Conservation (phyloP, 257 asterid species). For the Petunia secreta region DNA sequence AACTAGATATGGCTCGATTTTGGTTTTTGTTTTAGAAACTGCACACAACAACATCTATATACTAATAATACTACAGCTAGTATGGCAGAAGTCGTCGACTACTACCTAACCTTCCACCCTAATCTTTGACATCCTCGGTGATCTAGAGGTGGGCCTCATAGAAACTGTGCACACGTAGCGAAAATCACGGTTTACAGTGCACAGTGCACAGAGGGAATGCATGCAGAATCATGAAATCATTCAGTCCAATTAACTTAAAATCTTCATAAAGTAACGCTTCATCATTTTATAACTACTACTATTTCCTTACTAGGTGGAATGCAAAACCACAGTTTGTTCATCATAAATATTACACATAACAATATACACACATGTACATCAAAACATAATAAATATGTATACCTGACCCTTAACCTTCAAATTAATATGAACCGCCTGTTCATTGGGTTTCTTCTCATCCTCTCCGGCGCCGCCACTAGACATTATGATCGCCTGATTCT, state of each 20-base stretch:
- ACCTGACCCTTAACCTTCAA: constrained; percentile 50
- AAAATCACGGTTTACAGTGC: not conserved
- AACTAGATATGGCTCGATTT: not conserved
- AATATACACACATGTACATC: not conserved
- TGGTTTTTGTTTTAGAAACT: not conserved
- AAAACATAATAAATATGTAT: not conserved
- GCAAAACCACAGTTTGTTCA: not conserved
- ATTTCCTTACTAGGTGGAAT: not conserved
- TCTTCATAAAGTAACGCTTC: not conserved
- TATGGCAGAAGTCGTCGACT: too few relatives aligned
- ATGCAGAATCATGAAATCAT: not conserved
- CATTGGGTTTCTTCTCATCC: constrained; percentile 43
- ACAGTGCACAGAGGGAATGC: not conserved
- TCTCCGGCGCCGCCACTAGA: constrained; percentile 36
- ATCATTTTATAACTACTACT: not conserved
- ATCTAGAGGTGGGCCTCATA: too few relatives aligned
- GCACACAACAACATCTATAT: not conserved
- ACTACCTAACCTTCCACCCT: too few relatives aligned
- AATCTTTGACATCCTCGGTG: too few relatives aligned
- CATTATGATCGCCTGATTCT: not conserved
- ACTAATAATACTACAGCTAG: too few relatives aligned
- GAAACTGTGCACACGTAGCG: not conserved
- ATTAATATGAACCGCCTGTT: constrained; percentile 35
- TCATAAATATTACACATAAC: not conserved
- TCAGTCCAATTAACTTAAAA: not conserved